A percentile compares a stretch with the other conserved stretches of the same genome.
These are phyloP conservation scores for Pyrrhoderma noxium DNA, from an alignment of 1,284 basidiomycete genomes.

Conservation along the genomic window DNA sequence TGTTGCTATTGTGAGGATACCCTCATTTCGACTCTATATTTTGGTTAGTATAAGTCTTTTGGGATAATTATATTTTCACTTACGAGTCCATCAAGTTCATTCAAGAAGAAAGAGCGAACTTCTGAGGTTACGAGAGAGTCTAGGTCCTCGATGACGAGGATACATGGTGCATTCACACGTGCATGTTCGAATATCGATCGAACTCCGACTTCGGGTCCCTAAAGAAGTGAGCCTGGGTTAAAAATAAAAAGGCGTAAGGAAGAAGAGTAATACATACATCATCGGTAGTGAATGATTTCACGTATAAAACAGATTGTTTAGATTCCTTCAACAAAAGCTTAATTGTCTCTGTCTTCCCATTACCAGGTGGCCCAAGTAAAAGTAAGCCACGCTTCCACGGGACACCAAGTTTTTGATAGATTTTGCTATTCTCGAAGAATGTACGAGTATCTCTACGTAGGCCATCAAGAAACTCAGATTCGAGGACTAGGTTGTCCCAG, in stretches of 20 bases:
- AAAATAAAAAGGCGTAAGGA: not conserved
- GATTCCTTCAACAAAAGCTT: constrained; percentile 24
- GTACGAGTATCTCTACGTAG: constrained; percentile 32
- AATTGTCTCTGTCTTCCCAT: constrained; percentile 27
- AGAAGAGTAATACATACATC: not conserved
- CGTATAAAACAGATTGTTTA: constrained; percentile 32
- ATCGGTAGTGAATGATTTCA: constrained; percentile 30
- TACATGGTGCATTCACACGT: constrained; percentile 32
- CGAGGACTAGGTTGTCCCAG: constrained; percentile 34
- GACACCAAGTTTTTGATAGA: constrained; percentile 34
- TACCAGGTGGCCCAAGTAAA: constrained; percentile 28
- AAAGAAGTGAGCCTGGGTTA: not conserved
- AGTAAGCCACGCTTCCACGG: constrained; percentile 36
- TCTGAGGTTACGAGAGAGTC: constrained; percentile 34
- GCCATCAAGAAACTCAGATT: constrained; percentile 31
- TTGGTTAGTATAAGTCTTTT: not conserved
- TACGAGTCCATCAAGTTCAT: constrained; percentile 37
- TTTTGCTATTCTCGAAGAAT: constrained; percentile 35
- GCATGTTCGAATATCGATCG: constrained; percentile 29
- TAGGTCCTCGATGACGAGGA: constrained; percentile 40
- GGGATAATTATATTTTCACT: no score
- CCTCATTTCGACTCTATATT: constrained; percentile 32
- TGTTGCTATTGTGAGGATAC: constrained; percentile 38
- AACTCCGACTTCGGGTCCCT: constrained; percentile 29
- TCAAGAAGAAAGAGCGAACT: constrained; percentile 40